These are phyloP conservation scores for Sextonia rubra DNA, from an alignment of 164 flowering plant genomes.

Conservation along the genomic window DNA sequence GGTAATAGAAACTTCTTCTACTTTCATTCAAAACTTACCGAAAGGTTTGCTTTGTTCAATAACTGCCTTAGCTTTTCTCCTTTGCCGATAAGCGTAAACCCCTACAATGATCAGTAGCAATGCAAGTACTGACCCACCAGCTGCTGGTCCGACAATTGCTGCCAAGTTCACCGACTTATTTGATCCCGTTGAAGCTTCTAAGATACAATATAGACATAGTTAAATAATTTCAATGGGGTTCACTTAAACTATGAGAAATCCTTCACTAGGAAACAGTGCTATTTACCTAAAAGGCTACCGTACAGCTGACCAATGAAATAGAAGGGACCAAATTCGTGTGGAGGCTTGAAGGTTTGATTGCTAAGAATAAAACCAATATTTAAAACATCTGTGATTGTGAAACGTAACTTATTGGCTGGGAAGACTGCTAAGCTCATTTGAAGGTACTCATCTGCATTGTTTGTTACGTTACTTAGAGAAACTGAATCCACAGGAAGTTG, in stretches of 20 bases:
- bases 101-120: constrained; percentile 45
- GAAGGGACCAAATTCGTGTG: constrained; percentile 57
- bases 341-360: constrained; percentile 67
- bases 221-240: no score
- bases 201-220: no score
- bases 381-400: constrained; percentile 55
- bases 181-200: constrained; percentile 10
- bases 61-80: constrained; percentile 68
- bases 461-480: constrained; percentile 51
- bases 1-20: no score
- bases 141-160: constrained; percentile 39
- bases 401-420: constrained; percentile 54
- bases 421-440: constrained; percentile 58
- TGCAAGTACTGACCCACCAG: constrained; percentile 39
- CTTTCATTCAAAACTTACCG: constrained; percentile 28
- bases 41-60: constrained; percentile 59
- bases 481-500: constrained; percentile 71
- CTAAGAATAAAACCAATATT: constrained; percentile 57
- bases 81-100: constrained; percentile 55
- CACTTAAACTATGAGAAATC: no score
- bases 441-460: constrained; percentile 65
- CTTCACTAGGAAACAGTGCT: no score
- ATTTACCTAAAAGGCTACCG: no score
- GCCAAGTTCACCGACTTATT: constrained; percentile 30
- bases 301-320: constrained; percentile 47